Evolutionary conservation across 345 rosid species (phyloP).

Genomic region (Syzygium aqueum): DNA sequence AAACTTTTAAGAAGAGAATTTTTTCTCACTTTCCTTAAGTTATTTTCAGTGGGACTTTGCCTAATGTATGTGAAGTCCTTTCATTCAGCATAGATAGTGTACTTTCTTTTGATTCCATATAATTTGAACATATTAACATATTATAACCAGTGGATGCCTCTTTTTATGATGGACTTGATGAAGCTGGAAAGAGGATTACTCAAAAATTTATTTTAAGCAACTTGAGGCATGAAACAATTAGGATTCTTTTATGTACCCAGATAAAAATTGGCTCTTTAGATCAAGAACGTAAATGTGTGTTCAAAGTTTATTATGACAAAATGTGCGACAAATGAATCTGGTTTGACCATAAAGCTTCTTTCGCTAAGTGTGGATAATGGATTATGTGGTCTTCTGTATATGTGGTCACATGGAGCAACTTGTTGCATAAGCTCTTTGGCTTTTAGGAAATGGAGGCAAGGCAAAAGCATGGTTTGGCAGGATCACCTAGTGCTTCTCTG

Average conservation of each 20-base stretch:
- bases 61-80: neutral
- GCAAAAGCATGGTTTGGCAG: slow-evolving; percentile 53
- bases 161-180: neutral
- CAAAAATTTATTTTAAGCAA: neutral
- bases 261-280: neutral
- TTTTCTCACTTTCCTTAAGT: neutral
- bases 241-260: neutral
- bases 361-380: neutral
- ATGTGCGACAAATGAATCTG: neutral
- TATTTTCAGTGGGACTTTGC: neutral
- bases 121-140: neutral
- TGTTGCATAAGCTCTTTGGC: slow-evolving; percentile 10
- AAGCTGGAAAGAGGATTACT: neutral
- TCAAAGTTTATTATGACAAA: neutral
- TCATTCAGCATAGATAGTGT: neutral
- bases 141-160: neutral
- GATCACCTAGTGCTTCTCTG: slow-evolving; percentile 44
- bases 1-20: neutral
- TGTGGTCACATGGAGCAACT: neutral
- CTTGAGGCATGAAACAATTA: neutral
- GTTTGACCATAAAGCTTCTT: neutral
- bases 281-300: neutral
- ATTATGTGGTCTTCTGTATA: neutral
- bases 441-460: slow-evolving; percentile 79
- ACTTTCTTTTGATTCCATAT: neutral